Evolutionary conservation across 2,329 filamentous ascomycete species (phyloP), one percentile per base, ranked within the genome.

Genomic region (Metarhizium album): DNA sequence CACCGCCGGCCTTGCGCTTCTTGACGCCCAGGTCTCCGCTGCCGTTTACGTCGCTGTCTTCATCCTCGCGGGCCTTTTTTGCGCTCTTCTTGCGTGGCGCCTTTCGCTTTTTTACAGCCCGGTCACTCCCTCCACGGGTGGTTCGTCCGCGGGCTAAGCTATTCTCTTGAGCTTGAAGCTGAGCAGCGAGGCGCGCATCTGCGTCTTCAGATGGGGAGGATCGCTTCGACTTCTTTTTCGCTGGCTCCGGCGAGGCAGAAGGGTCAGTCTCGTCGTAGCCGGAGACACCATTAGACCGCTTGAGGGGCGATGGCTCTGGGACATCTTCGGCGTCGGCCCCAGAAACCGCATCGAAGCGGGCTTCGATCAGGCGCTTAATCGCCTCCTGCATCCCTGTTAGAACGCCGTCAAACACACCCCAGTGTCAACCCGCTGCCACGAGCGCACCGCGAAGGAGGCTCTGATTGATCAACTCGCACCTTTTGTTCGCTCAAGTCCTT

Each of bases 131-230:
- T 6, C 88, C 87, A 43, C 91, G 79, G 3, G 90, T 96, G 18
- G 87, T 79, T 49, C 88, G 77, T 46, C 81, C 82, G 42, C 81
- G 74, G 2, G 71, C 73, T 47, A 78, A 70, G 53, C 81, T 76
- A 67, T 97, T 95, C 70, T 96, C 89, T 67, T 97, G 87, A 0
- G 90, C 91, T 68, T 98, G 93, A 35, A 98, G 75, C 65, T 86
- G 82, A 16, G 90, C 90, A 1, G 93, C 93, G 54, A 91, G 80
- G 43, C 86, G 82, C 33, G 91, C 93, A 67, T 98, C 93, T 31
- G 87, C 84, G 56, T 95, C 88, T 57, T 80, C 77, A 8, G 70
- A 71, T 37, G 74, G 70, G 14, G 71, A 72, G 27, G 80, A 76
- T 42, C 79, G 78, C 63, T 83, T 83, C 52, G 85, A 85, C 70